Conservation (phyloP, 164 flowering plant species). For the Nelumbo lutea region DNA sequence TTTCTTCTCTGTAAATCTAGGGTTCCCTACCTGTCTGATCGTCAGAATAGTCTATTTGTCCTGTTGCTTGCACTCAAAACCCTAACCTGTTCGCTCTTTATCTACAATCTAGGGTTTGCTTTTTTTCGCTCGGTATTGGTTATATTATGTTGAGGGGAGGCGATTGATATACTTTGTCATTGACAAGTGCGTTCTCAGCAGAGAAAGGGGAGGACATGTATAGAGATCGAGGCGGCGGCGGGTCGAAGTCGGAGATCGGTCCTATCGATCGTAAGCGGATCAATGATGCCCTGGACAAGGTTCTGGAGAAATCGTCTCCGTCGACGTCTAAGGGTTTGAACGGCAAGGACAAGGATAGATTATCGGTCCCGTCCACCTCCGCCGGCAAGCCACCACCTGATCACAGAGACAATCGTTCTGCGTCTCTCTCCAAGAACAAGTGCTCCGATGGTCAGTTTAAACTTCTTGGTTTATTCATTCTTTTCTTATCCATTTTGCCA, state of each 20-base stretch:
- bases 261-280: slow-evolving; percentile 65
- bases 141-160: slow-evolving; percentile 1
- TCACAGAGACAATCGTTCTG: slow-evolving; percentile 33
- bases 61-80: background rate
- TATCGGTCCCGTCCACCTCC: slow-evolving; percentile 34
- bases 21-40: background rate
- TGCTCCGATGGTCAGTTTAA: background rate
- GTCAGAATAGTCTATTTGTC: background rate
- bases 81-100: background rate
- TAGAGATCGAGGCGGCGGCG: slow-evolving; percentile 36
- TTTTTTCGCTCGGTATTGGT: background rate
- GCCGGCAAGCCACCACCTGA: slow-evolving; percentile 36
- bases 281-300: slow-evolving; percentile 69
- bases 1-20: background rate
- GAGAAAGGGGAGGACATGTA: slow-evolving; percentile 31
- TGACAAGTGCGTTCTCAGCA: background rate
- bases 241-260: slow-evolving; percentile 40
- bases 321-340: slow-evolving; percentile 53
- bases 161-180: background rate
- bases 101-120: slow-evolving; percentile 8
- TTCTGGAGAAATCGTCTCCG: slow-evolving; percentile 67
- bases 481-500: background rate
- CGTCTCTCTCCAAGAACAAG: slow-evolving; percentile 1
- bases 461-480: background rate
- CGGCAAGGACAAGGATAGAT: slow-evolving; percentile 42